Conservation (phyloP, 140 eudicot species). For the Flaveria floridana region DNA sequence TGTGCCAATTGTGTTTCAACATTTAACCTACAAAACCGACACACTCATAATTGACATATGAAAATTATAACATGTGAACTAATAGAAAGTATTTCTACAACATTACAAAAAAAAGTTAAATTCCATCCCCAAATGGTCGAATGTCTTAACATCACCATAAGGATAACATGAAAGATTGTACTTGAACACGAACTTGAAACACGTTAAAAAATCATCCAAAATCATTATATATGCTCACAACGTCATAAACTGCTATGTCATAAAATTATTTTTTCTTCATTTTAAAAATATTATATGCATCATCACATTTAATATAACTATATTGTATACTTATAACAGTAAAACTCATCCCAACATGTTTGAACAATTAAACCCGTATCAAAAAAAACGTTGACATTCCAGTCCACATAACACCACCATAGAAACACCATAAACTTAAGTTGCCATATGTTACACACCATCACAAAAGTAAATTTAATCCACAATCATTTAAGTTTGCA, state of each 20-base stretch:
- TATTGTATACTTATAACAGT: not conserved
- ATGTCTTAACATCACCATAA: too few species aligned
- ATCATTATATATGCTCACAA: not conserved
- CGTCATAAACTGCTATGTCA: not conserved
- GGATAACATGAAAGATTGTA: too few species aligned
- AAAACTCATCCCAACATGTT: not conserved
- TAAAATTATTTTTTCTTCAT: not conserved
- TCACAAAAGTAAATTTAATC: slow-evolving; percentile 26
- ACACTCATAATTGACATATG: too few species aligned
- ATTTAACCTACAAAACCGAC: too few species aligned
- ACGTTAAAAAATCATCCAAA: not conserved
- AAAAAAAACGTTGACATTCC: slow-evolving; percentile 1
- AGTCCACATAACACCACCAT: slow-evolving; percentile 11
- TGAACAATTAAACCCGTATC: not conserved
- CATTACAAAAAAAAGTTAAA: too few species aligned
- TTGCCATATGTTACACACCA: slow-evolving; percentile 27
- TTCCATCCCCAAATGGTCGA: too few species aligned
- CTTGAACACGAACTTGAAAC: not conserved
- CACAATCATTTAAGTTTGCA: slow-evolving; percentile 27
- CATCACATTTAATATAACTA: not conserved
- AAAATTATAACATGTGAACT: too few species aligned
- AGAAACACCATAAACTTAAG: slow-evolving; percentile 20
- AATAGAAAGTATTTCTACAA: too few species aligned
- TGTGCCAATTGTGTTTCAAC: too few species aligned
- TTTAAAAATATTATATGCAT: not conserved